Evolutionary conservation across 1,284 basidiomycete species (phyloP).

Genomic region (Clitocybe nebularis): DNA sequence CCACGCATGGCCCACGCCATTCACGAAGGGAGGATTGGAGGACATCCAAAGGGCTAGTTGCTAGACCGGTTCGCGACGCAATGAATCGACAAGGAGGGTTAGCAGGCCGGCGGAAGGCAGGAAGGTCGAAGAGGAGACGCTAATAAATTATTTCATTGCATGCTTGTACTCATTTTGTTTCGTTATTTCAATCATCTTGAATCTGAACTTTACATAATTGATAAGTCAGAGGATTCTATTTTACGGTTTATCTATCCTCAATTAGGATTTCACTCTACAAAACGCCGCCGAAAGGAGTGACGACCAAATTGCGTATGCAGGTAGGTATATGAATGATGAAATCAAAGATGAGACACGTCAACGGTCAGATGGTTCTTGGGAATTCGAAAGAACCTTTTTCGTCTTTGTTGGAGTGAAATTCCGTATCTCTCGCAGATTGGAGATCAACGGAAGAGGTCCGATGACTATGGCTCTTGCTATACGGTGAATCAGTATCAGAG

Average conservation of each 20-base stretch:
- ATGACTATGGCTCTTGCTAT: constrained; percentile 23
- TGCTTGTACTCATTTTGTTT: constrained; percentile 7
- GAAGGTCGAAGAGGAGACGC: constrained; percentile 66
- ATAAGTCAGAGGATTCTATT: too few species aligned
- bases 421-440: constrained; percentile 24
- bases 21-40: constrained; percentile 75
- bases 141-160: constrained; percentile 26
- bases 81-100: constrained; percentile 66
- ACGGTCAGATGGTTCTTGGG: constrained; percentile 14
- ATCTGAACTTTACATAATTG: too few species aligned
- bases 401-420: constrained; percentile 24
- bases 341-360: constrained; percentile 1
- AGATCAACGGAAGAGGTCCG: constrained; percentile 26
- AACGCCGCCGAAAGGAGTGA: too few species aligned
- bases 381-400: constrained; percentile 24
- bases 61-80: constrained; percentile 44
- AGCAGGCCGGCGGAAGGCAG: constrained; percentile 58
- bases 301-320: too few species aligned
- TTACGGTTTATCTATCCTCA: too few species aligned
- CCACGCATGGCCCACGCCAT: constrained; percentile 69
- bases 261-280: too few species aligned
- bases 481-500: constrained; percentile 26
- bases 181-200: not conserved
- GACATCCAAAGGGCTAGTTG: constrained; percentile 62
- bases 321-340: too few species aligned